Conservation (phyloP, 1,139 yeast genomes). For the Nakaseomyces kungkrabaensis region DNA sequence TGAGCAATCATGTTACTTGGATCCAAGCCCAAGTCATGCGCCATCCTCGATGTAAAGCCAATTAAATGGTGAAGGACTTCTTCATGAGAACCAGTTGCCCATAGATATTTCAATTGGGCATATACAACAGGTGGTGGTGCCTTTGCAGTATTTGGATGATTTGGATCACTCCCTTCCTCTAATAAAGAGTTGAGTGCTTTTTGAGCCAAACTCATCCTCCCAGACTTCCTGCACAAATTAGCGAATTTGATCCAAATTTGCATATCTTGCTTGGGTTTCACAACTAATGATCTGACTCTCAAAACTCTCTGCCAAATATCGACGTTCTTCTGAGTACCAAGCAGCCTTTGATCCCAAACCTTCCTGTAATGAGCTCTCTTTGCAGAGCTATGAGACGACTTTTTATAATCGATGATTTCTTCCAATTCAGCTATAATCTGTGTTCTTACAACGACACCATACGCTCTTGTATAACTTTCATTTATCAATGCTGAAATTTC, state of each 20-base stretch:
- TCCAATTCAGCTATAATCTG: constrained; percentile 96
- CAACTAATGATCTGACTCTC: constrained; percentile 88
- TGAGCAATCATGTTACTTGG: constrained; percentile 79
- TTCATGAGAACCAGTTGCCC: constrained; percentile 87
- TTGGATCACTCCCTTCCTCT: constrained; percentile 40
- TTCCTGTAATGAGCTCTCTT: constrained; percentile 70
- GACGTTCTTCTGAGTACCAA: constrained; percentile 93
- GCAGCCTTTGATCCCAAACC: constrained; percentile 87
- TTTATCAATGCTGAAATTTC: constrained; percentile 92
- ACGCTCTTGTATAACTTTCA: constrained; percentile 94
- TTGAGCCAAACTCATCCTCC: constrained; percentile 85
- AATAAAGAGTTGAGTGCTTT: constrained; percentile 73
- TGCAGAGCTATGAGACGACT: constrained; percentile 72
- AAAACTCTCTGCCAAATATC: constrained; percentile 98
- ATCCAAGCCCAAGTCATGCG: constrained; percentile 74
- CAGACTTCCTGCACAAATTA: constrained; percentile 87
- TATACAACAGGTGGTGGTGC: constrained; percentile 96
- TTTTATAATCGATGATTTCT: constrained; percentile 84
- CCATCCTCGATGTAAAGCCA: constrained; percentile 86
- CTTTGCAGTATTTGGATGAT: constrained; percentile 54
- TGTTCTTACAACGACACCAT: constrained; percentile 91
- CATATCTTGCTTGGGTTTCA: constrained; percentile 94
- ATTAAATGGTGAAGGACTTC: constrained; percentile 81
- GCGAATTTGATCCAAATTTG: constrained; percentile 98
- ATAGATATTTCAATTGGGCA: constrained; percentile 91